Evolutionary conservation across 1,139 yeast genomes (phyloP).

Genomic region (Debaryomyces fabryi): DNA sequence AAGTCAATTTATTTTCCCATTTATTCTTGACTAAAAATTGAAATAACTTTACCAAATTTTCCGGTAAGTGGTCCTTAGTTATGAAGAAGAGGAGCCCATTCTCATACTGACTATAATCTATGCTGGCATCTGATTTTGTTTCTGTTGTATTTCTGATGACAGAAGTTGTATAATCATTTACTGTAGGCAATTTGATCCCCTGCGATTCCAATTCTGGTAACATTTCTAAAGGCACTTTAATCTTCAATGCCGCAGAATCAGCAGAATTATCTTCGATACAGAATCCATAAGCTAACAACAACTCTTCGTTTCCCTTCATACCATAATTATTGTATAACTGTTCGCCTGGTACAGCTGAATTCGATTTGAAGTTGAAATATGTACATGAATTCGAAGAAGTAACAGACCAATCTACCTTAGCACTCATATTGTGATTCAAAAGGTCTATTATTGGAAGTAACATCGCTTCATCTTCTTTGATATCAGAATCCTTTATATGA

Average conservation of each 20-base stretch:
- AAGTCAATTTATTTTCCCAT: constrained; percentile 43
- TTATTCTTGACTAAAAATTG: constrained; percentile 50
- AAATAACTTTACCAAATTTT: constrained; percentile 51
- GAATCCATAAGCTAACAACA: constrained; percentile 69
- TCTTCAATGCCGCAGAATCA: constrained; percentile 63
- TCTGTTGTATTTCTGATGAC: constrained; percentile 20
- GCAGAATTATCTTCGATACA: constrained; percentile 59
- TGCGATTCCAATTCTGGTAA: constrained; percentile 36
- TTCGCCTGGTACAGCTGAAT: constrained; percentile 31
- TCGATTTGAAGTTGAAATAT: constrained; percentile 34
- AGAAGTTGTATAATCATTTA: constrained; percentile 51
- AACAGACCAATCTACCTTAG: constrained; percentile 66
- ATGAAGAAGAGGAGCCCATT: constrained; percentile 52
- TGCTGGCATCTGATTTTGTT: constrained; percentile 9
- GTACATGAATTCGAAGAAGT: constrained; percentile 19
- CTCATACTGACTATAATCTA: constrained; percentile 18
- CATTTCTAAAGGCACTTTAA: constrained; percentile 47
- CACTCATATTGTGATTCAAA: constrained; percentile 66
- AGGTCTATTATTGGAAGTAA: constrained; percentile 79
- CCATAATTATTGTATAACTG: constrained; percentile 85
- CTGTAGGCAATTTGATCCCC: constrained; percentile 49
- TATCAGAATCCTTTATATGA: constrained; percentile 19
- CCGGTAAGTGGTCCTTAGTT: constrained; percentile 44
- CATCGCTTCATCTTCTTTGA: constrained; percentile 57
- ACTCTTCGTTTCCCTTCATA: constrained; percentile 79